Evolutionary conservation across 148 eudicot genomes (phyloP).

Genomic region (Camellia lanceoleosa): DNA sequence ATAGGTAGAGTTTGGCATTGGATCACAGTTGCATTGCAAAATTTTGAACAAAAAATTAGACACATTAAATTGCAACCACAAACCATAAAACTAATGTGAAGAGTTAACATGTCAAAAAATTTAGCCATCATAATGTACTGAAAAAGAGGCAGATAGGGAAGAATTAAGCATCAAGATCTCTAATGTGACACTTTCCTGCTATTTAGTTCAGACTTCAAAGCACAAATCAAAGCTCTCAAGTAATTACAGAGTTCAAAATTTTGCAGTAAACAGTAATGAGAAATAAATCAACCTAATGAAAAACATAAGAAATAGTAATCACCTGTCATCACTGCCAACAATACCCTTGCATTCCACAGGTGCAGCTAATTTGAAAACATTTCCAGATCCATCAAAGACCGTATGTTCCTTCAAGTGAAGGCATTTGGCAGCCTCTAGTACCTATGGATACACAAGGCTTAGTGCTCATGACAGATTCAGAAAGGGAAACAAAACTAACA

Average conservation of each 20-base stretch:
- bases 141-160: conserved; percentile 1
- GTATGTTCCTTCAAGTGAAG: conserved; percentile 92
- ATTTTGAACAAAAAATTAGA: not conserved
- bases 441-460: conserved; percentile 39
- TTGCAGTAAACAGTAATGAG: not conserved
- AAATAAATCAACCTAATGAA: not conserved
- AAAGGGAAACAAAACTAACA: not conserved
- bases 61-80: not conserved
- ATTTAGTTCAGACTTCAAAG: conserved; percentile 9
- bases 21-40: not conserved
- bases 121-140: not conserved
- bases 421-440: conserved; percentile 85
- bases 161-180: not conserved
- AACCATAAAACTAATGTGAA: not conserved
- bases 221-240: not conserved
- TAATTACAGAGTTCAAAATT: not conserved
- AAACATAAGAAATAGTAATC: conserved; percentile 10
- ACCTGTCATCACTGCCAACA: conserved; percentile 99
- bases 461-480: not conserved
- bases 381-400: conserved; percentile 91
- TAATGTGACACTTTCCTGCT: conserved; percentile 3
- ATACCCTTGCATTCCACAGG: conserved; percentile 99
- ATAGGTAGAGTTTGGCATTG: not conserved
- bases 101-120: not conserved
- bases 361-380: conserved; percentile 79